Evolutionary conservation across 2,329 filamentous ascomycete species (phyloP).

Genomic region (Aspergillus sp.): DNA sequence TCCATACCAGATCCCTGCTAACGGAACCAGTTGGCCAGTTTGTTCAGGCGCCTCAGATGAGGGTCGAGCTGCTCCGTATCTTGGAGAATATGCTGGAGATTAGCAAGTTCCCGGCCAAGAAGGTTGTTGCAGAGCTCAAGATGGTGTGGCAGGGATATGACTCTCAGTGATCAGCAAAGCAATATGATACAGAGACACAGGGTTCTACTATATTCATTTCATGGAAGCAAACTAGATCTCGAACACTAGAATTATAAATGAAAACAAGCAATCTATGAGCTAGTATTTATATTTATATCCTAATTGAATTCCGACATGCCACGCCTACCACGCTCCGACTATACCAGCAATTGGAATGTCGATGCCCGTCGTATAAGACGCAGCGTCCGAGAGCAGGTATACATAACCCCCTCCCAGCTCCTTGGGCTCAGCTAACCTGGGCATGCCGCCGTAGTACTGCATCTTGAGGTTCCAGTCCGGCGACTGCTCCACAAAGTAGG

Average conservation of each 20-base stretch:
- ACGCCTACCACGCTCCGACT: conserved; percentile 32
- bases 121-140: conserved; percentile 13
- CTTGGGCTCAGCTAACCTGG: conserved; percentile 52
- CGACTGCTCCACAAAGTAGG: conserved; percentile 30
- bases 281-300: too few species aligned
- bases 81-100: conserved; percentile 17
- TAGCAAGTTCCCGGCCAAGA: conserved; percentile 14
- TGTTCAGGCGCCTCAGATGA: conserved; percentile 14
- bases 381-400: conserved; percentile 51
- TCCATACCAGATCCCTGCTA: too few species aligned
- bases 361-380: conserved; percentile 39
- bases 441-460: conserved; percentile 60
- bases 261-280: too few species aligned
- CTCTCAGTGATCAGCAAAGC: neutral
- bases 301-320: neutral
- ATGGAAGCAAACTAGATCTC: too few species aligned
- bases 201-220: neutral
- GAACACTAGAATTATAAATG: too few species aligned
- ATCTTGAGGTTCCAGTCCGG: conserved; percentile 58
- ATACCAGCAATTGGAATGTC: conserved; percentile 42
- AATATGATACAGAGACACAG: neutral
- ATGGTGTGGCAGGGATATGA: conserved; percentile 21
- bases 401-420: conserved; percentile 60
- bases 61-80: conserved; percentile 10
- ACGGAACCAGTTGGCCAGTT: conserved; percentile 15